Conservation (phyloP, 73 alveolate genomes). For the Stentor coeruleus region DNA sequence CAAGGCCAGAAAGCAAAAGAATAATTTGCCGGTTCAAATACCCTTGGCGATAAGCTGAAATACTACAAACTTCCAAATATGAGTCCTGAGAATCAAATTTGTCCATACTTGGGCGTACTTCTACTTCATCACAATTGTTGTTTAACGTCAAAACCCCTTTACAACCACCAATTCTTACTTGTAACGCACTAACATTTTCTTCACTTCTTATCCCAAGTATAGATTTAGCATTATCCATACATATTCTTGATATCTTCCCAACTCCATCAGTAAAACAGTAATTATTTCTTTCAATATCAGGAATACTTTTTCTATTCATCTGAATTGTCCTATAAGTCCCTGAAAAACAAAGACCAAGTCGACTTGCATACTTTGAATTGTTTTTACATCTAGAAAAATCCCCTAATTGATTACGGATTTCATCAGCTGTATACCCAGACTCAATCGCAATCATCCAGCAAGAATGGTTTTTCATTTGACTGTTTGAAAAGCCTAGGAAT, state of each 20-base stretch:
- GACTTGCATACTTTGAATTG: neutral
- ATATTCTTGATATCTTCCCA: neutral
- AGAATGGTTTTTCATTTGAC: slow-evolving; percentile 1
- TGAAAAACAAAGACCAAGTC: slow-evolving; percentile 5
- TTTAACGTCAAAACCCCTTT: slow-evolving; percentile 26
- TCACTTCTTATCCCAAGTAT: neutral
- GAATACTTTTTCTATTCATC: neutral
- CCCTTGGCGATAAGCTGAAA: neutral
- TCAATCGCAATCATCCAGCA: neutral
- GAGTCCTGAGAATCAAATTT: slow-evolving; percentile 10
- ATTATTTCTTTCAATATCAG: neutral
- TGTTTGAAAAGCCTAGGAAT: neutral
- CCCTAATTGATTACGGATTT: neutral
- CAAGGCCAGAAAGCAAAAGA: neutral
- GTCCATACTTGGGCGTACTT: slow-evolving; percentile 7
- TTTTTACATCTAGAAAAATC: neutral
- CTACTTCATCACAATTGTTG: neutral
- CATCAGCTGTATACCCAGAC: neutral
- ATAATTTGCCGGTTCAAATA: slow-evolving; percentile 17
- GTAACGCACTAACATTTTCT: neutral
- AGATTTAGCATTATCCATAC: neutral
- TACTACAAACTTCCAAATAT: neutral
- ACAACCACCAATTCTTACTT: slow-evolving; percentile 17
- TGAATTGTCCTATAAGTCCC: neutral
- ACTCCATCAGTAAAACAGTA: slow-evolving; percentile 9